These are phyloP conservation scores for Cutaneotrichosporon sp. DNA, from an alignment of 1,284 basidiomycete species.

Conservation along the genomic window DNA sequence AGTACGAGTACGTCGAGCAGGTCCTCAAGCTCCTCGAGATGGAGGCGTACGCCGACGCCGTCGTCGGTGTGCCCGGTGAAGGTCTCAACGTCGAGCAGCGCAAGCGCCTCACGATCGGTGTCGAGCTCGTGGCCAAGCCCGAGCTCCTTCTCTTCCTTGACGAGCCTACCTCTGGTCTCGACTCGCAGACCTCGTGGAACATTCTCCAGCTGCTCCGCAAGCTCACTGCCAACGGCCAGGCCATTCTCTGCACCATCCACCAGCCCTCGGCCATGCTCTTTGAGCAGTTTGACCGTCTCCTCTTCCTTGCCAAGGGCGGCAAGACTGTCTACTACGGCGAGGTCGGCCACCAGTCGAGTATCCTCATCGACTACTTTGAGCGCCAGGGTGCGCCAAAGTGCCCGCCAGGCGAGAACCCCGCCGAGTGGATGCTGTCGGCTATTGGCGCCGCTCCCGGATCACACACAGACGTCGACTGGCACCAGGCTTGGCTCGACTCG, in stretches of 20 bases:
- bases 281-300: slow-evolving; percentile 39
- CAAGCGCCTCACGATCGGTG: slow-evolving; percentile 57
- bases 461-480: slow-evolving; percentile 63
- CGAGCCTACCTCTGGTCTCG: slow-evolving; percentile 44
- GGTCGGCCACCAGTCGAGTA: slow-evolving; percentile 38
- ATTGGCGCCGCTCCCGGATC: slow-evolving; percentile 66
- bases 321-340: slow-evolving; percentile 32
- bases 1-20: slow-evolving; percentile 51
- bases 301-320: slow-evolving; percentile 47
- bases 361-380: slow-evolving; percentile 39
- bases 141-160: slow-evolving; percentile 48
- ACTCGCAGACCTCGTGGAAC: slow-evolving; percentile 23
- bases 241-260: slow-evolving; percentile 53
- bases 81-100: slow-evolving; percentile 46
- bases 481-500: slow-evolving; percentile 59
- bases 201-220: slow-evolving; percentile 24
- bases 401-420: slow-evolving; percentile 28
- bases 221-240: slow-evolving; percentile 62
- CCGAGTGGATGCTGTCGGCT: slow-evolving; percentile 48
- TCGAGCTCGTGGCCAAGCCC: slow-evolving; percentile 55
- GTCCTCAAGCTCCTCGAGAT: slow-evolving; percentile 26
- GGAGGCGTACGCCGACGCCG: slow-evolving; percentile 23
- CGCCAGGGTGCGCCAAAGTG: slow-evolving; percentile 18
- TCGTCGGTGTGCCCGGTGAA: slow-evolving; percentile 47
- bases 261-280: slow-evolving; percentile 47